Evolutionary conservation across 129 eudicot species (phyloP).

Genomic region (Dittrichia graveolens): DNA sequence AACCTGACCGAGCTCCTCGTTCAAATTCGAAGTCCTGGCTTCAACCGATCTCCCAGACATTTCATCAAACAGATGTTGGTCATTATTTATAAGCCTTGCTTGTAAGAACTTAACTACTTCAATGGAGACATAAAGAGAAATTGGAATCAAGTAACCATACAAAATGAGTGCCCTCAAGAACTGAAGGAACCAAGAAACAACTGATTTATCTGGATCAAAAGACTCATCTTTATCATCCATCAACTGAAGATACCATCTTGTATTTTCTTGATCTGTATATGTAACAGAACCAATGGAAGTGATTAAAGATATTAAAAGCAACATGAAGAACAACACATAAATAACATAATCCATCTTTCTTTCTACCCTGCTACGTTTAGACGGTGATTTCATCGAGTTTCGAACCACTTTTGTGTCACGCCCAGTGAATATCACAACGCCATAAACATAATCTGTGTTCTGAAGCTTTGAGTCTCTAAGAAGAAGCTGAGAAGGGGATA

Average conservation of each 20-base stretch:
- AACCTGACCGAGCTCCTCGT: constrained; percentile 62
- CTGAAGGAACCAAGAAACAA: constrained; percentile 45
- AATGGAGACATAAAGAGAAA: constrained; percentile 57
- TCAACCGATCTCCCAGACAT: constrained; percentile 43
- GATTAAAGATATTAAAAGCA: constrained; percentile 47
- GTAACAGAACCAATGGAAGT: constrained; percentile 46
- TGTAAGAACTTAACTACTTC: constrained; percentile 59
- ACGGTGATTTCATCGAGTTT: constrained; percentile 53
- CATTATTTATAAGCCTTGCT: constrained; percentile 60
- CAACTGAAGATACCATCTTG: constrained; percentile 53
- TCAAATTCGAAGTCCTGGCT: constrained; percentile 56
- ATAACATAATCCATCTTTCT: constrained; percentile 55
- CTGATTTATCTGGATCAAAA: constrained; percentile 39
- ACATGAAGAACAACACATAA: constrained; percentile 46
- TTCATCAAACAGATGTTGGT: constrained; percentile 48
- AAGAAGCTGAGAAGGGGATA: constrained; percentile 46
- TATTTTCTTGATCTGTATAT: constrained; percentile 35
- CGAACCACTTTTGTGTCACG: constrained; percentile 55
- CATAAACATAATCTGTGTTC: constrained; percentile 52
- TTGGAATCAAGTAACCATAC: constrained; percentile 60
- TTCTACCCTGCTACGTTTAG: constrained; percentile 53
- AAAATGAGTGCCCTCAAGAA: constrained; percentile 55
- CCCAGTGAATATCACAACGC: constrained; percentile 52
- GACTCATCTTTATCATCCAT: constrained; percentile 32
- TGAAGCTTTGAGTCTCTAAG: constrained; percentile 56